Evolutionary conservation across 192 early-diverging fungal genomes (phyloP).

Genomic region (Rhizoclosmatium globosum): DNA sequence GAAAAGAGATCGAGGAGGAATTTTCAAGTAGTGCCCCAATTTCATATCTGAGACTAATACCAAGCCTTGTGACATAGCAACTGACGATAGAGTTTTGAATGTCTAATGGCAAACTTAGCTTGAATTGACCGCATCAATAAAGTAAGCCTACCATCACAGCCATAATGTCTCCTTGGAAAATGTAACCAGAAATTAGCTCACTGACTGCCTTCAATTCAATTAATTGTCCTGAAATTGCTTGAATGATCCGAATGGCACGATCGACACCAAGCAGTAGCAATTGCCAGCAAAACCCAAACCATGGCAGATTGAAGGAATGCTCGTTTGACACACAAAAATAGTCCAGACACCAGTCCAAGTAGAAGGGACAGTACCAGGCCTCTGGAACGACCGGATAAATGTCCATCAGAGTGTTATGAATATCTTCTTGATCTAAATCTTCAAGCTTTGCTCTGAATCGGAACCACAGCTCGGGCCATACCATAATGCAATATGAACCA

Average conservation of each 20-base stretch:
- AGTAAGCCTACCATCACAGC: conserved; percentile 56
- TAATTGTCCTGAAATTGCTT: conserved; percentile 65
- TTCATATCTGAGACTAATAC: conserved; percentile 75
- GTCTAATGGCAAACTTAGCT: conserved; percentile 39
- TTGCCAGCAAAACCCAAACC: conserved; percentile 42
- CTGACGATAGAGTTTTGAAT: conserved; percentile 87
- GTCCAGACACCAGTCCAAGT: conserved; percentile 27
- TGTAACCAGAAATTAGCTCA: conserved; percentile 66
- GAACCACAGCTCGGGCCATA: conserved; percentile 55
- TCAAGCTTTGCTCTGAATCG: conserved; percentile 25
- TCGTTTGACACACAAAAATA: conserved; percentile 9
- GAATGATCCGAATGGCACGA: conserved; percentile 72
- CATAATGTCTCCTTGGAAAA: conserved; percentile 66
- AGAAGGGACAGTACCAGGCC: conserved; percentile 31
- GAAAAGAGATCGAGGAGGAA: conserved; percentile 70
- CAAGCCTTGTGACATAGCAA: conserved; percentile 80
- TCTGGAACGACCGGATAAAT: conserved; percentile 44
- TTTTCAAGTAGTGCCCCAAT: conserved; percentile 77
- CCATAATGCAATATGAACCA: conserved; percentile 70
- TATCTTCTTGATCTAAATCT: conserved; percentile 38
- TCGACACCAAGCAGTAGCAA: conserved; percentile 60
- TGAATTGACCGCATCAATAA: no score
- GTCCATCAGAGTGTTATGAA: conserved; percentile 38
- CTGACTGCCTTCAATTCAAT: conserved; percentile 64
- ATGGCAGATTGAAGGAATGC: conserved; percentile 56